Evolutionary conservation across 768 basidiomycete genomes (phyloP).

Genomic region (Lactifluus hygrophoroides): DNA sequence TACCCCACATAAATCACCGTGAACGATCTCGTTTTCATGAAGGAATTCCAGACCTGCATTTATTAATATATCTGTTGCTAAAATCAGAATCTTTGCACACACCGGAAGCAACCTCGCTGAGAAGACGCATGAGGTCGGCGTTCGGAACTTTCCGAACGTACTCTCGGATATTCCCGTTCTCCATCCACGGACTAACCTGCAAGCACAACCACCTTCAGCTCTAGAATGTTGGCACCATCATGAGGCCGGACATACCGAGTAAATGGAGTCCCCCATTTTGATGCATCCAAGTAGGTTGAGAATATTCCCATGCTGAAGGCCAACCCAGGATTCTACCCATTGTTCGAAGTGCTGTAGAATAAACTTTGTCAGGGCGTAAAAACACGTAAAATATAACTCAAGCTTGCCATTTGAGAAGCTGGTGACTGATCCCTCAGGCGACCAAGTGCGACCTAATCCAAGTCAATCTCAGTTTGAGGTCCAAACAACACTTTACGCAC

Average conservation of each 20-base stretch:
- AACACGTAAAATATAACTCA: background rate
- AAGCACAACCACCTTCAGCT: background rate
- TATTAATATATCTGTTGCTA: conserved; percentile 6
- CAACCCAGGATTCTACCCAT: conserved; percentile 37
- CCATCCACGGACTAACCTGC: conserved; percentile 41
- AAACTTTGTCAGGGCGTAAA: background rate
- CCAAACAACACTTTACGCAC: conserved; percentile 22
- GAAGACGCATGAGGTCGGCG: conserved; percentile 31
- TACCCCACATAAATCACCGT: conserved; percentile 23
- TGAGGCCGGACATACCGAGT: conserved; percentile 7
- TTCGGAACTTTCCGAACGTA: conserved; percentile 29
- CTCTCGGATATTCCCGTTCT: conserved; percentile 32
- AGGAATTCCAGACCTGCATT: conserved; percentile 9
- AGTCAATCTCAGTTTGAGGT: background rate
- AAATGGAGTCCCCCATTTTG: conserved; percentile 24
- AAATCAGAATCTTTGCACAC: conserved; percentile 4
- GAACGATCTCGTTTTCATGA: conserved; percentile 17
- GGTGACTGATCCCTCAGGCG: conserved; percentile 3
- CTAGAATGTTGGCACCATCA: background rate
- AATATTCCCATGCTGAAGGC: conserved; percentile 34
- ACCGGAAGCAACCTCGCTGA: conserved; percentile 34
- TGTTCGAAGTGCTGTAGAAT: conserved; percentile 33
- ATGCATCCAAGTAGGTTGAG: conserved; percentile 33
- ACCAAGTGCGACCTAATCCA: conserved; percentile 7
- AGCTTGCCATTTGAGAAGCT: conserved; percentile 5